Evolutionary conservation across 2,329 filamentous ascomycete genomes (phyloP), one percentile per base, ranked within the genome.

Genomic region (Ophiostoma novo-ulmi): DNA sequence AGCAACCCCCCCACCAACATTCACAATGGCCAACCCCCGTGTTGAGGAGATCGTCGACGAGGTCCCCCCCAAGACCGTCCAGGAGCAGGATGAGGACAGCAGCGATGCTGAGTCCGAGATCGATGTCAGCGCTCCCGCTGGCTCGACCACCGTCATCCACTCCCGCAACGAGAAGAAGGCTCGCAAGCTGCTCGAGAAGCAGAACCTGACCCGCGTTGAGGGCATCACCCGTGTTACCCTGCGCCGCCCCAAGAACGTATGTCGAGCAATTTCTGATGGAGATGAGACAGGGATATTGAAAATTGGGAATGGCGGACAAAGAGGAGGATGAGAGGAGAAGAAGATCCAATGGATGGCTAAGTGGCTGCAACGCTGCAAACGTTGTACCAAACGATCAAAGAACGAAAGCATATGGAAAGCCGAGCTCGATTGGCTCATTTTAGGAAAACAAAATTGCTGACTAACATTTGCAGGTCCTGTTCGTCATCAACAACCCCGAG

Each of bases 141-240:
- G 94, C 80, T 92, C 93, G 79, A 89, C 91, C 75, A 91, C 94
- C 79, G 89, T 95, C 78, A 90, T 99, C 80, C 94, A 98, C 88
- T 97, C 93, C 80, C 93, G 95, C 83, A 98, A 98, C 86, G 95
- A 99, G 91, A 99, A 99, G 92, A 99, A 99, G 90, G 96, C 95
- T 78, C 91, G 95, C 85, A 99, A 99, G 89, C 93, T 94, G 79
- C 97, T 99, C 81, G 92, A 93, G 83, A 99, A 99, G 90, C 89
- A 98, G 80, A 94, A 97, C 81, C 86, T 99, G 81, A 95, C 93
- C 87, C 93, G 94, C 80, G 91, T 99, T 77, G 91, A 92, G 79
- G 96, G 95, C 81, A 99, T 99, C 84, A 99, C 95, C 79, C 91
- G 95, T 80, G 96, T 99, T 78, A 99, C 96, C 76, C 89, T 99